These are phyloP conservation scores for Geotrichum phurueaensis DNA, from an alignment of 1,139 yeast genomes.

Conservation along the genomic window DNA sequence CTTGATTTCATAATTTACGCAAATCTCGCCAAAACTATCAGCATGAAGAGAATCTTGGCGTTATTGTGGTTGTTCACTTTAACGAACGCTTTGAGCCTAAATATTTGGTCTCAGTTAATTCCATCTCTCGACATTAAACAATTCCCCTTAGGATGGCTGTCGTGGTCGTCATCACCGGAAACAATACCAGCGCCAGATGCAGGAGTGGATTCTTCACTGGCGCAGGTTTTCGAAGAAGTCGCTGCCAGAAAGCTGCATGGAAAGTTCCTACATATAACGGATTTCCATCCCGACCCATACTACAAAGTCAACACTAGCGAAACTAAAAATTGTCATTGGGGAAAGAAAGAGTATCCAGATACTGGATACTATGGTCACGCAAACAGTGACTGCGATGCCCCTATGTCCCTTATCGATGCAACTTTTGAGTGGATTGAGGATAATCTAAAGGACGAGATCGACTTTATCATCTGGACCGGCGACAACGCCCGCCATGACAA, in stretches of 20 bases:
- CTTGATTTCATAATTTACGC: background rate
- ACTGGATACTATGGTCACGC: constrained; percentile 20
- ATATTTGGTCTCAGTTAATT: background rate
- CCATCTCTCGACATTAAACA: background rate
- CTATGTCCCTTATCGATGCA: constrained; percentile 52
- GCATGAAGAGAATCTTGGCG: background rate
- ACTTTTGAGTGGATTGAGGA: constrained; percentile 63
- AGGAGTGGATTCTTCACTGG: background rate
- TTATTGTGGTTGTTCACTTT: background rate
- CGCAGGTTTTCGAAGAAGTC: background rate
- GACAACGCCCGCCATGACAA: constrained; percentile 84
- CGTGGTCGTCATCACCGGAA: background rate
- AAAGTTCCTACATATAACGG: constrained; percentile 76
- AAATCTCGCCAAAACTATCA: background rate
- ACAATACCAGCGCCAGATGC: background rate
- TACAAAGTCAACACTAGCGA: constrained; percentile 50
- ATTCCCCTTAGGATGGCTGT: background rate
- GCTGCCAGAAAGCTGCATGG: constrained; percentile 45
- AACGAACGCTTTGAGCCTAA: background rate
- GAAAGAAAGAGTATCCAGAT: constrained; percentile 29
- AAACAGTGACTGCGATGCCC: constrained; percentile 47
- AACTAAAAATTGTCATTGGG: constrained; percentile 54
- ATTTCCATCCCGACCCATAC: constrained; percentile 77
- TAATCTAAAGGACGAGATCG: constrained; percentile 66
- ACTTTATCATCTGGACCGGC: constrained; percentile 86